Conservation (phyloP, 305 asterid species). For the Monarda citriodora region DNA sequence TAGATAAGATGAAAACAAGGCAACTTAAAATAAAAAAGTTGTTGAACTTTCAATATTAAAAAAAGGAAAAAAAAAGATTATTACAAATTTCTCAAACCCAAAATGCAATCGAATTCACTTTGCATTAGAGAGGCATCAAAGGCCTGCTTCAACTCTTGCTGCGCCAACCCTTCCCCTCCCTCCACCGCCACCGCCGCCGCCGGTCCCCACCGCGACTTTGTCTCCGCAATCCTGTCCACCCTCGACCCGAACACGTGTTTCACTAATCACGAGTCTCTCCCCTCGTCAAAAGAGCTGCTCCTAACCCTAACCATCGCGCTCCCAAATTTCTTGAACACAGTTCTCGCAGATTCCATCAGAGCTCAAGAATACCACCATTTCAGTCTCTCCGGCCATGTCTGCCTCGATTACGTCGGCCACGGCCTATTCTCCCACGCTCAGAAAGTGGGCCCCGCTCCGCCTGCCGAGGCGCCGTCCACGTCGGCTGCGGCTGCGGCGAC, state of each 20-base stretch:
- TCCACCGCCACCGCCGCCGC: constrained; percentile 8
- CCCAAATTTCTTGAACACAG: constrained; percentile 42
- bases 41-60: background rate
- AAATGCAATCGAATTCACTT: constrained; percentile 56
- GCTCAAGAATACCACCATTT: constrained; percentile 60
- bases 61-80: too few relatives aligned
- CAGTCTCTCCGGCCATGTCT: constrained; percentile 38
- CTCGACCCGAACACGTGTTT: constrained; percentile 44
- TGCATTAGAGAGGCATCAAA: constrained; percentile 59
- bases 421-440: constrained; percentile 81
- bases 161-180: constrained; percentile 30
- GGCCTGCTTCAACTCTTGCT: constrained; percentile 55
- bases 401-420: constrained; percentile 80
- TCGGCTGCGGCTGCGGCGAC: constrained; percentile 22
- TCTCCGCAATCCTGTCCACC: constrained; percentile 42
- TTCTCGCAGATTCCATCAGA: constrained; percentile 58
- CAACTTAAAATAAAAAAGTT: background rate
- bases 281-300: constrained; percentile 35
- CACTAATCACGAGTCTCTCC: constrained; percentile 85
- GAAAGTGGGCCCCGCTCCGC: constrained; percentile 13
- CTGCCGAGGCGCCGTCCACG: constrained; percentile 31
- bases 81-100: constrained; percentile 5
- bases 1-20: constrained; percentile 23
- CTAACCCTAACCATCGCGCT: constrained; percentile 33
- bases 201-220: constrained; percentile 37